Conservation (phyloP, 2,329 filamentous ascomycete species). For the Pseudogymnoascus sp. region DNA sequence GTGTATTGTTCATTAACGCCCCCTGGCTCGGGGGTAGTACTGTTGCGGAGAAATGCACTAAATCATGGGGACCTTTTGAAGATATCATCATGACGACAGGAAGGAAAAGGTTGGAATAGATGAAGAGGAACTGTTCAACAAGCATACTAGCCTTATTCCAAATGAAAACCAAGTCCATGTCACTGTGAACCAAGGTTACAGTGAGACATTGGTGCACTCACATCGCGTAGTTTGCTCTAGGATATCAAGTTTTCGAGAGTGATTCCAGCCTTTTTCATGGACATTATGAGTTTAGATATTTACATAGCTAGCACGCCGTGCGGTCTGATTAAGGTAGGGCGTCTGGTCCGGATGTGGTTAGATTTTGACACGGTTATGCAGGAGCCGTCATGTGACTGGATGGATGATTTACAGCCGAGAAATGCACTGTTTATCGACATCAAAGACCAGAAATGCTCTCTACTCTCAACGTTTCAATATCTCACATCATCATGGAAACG, state of each 20-base stretch:
- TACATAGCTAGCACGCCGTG: not conserved
- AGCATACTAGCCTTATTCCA: not conserved
- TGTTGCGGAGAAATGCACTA: not conserved
- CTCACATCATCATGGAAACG: not conserved
- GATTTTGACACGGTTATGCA: not conserved
- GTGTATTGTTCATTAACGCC: not conserved
- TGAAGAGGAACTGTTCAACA: not conserved
- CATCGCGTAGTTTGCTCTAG: not conserved
- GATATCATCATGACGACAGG: conserved; percentile 7
- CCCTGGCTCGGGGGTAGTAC: not conserved
- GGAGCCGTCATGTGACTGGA: not conserved
- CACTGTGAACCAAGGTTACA: not conserved
- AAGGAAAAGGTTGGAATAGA: not conserved
- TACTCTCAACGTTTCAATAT: not conserved
- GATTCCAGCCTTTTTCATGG: not conserved
- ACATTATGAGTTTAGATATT: not conserved
- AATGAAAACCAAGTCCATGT: not conserved
- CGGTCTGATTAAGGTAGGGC: not conserved
- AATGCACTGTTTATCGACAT: not conserved
- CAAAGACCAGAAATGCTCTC: not conserved
- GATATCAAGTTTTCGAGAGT: not conserved
- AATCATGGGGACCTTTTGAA: not conserved
- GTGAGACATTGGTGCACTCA: conserved; percentile 1
- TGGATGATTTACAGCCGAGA: not conserved
- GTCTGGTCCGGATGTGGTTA: not conserved